phyloP scores from a whole-genome alignment of 2,329 filamentous ascomycete genomes.

The Trichophyton mentagrophytes region DNA sequence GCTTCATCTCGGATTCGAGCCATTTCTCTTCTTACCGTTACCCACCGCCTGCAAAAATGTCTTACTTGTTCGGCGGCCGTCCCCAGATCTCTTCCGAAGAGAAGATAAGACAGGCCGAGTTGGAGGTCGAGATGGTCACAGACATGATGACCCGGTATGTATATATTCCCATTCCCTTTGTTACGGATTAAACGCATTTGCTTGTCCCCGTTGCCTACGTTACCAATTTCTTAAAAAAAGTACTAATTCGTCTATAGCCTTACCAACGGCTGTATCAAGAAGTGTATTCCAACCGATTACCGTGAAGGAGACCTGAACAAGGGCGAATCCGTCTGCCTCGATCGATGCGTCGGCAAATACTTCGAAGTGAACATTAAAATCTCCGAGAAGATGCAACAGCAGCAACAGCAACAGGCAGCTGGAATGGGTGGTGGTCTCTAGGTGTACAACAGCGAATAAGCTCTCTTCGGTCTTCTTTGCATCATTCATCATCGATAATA shows the following conservation, averaged over 20 bases:
- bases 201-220: not conserved
- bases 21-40: not conserved
- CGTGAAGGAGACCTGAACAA: slow-evolving; percentile 96
- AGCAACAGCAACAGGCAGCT: slow-evolving; percentile 31
- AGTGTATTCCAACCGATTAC: slow-evolving; percentile 87
- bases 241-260: slow-evolving; percentile 34
- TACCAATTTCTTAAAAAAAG: not conserved
- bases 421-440: not conserved
- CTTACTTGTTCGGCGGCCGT: slow-evolving; percentile 57
- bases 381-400: slow-evolving; percentile 91
- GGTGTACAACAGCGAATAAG: not conserved
- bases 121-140: slow-evolving; percentile 92
- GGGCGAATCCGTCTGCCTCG: slow-evolving; percentile 94
- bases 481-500: not conserved
- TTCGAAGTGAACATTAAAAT: slow-evolving; percentile 98
- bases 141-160: slow-evolving; percentile 94
- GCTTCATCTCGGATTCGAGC: not conserved
- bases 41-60: slow-evolving; percentile 40
- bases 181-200: not conserved
- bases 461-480: not conserved
- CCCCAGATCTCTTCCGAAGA: slow-evolving; percentile 87
- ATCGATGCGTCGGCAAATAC: slow-evolving; percentile 95
- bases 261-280: slow-evolving; percentile 83
- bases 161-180: not conserved
- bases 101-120: slow-evolving; percentile 93